A percentile compares a stretch with the other conserved stretches of the same genome.
phyloP scores from a whole-genome alignment of 2,329 filamentous ascomycete genomes.

The Corinectria fuckeliana region DNA sequence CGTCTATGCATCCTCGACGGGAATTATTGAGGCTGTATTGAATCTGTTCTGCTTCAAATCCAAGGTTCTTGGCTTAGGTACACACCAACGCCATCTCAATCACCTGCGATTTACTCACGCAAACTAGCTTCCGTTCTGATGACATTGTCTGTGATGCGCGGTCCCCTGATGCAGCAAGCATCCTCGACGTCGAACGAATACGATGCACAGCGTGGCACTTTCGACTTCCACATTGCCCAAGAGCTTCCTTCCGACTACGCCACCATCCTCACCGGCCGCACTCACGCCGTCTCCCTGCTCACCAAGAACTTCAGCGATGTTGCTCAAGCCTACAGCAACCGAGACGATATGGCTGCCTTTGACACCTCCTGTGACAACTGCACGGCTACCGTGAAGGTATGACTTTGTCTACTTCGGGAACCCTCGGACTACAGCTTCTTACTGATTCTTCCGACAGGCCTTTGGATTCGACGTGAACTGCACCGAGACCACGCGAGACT shows the following conservation, averaged over 20 bases:
- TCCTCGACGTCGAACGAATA: constrained; percentile 25
- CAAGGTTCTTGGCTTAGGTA: too few relatives aligned
- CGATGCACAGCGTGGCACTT: constrained; percentile 1
- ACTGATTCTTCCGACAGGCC: not conserved
- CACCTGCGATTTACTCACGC: too few relatives aligned
- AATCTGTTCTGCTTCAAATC: too few relatives aligned
- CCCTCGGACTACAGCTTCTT: too few relatives aligned
- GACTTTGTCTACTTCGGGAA: too few relatives aligned
- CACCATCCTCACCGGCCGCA: constrained; percentile 26
- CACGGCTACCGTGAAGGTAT: too few relatives aligned
- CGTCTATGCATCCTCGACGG: too few relatives aligned
- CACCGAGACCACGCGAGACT: constrained; percentile 12
- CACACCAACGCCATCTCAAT: too few relatives aligned
- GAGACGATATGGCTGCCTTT: not conserved
- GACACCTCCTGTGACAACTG: too few relatives aligned
- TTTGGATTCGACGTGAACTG: constrained; percentile 32
- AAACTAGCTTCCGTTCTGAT: constrained; percentile 26
- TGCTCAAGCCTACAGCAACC: constrained; percentile 27
- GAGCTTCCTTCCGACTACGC: constrained; percentile 25
- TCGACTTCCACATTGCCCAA: constrained; percentile 28
- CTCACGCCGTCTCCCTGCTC: constrained; percentile 19
- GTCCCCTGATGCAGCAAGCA: constrained; percentile 27
- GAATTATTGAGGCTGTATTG: too few relatives aligned
- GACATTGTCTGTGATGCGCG: constrained; percentile 29
- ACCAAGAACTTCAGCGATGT: constrained; percentile 30